Conservation (phyloP, 192 early-diverging fungal genomes). For the Backusella luteola region DNA sequence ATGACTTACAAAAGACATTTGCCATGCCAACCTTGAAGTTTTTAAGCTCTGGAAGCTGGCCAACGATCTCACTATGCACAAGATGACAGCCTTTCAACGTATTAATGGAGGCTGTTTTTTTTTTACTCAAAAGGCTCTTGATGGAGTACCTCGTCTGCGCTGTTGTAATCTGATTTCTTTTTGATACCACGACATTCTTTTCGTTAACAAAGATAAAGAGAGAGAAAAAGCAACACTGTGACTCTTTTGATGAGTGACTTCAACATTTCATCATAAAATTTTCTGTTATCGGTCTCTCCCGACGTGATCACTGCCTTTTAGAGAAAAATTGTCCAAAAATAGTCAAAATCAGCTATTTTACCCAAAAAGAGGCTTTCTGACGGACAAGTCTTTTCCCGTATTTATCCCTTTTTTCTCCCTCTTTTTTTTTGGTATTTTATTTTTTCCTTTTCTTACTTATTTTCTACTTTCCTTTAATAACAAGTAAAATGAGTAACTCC, state of each 20-base stretch:
- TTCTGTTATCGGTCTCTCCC: neutral
- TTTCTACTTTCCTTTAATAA: neutral
- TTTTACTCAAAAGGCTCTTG: neutral
- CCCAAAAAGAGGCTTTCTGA: neutral
- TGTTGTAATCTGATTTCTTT: constrained; percentile 55
- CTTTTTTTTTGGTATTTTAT: neutral
- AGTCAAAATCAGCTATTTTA: neutral
- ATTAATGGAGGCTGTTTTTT: neutral
- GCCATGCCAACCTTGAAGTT: constrained; percentile 76
- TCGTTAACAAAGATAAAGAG: constrained; percentile 48
- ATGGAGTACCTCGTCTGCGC: constrained; percentile 41
- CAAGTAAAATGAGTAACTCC: neutral
- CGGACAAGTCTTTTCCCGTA: constrained; percentile 5
- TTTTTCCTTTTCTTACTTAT: neutral
- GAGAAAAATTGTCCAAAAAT: neutral
- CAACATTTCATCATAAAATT: neutral
- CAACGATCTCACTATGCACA: constrained; percentile 67
- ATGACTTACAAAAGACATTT: constrained; percentile 72
- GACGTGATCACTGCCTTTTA: neutral
- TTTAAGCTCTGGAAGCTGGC: constrained; percentile 60
- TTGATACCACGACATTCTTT: constrained; percentile 71
- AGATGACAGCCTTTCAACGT: constrained; percentile 66
- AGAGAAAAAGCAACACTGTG: constrained; percentile 37
- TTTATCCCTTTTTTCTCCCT: neutral
- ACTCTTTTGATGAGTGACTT: neutral